Percentiles rank a stretch among this genome's conserved stretches.
These are phyloP conservation scores for Penicillium bovifimosum DNA, from an alignment of 495 filamentous ascomycete genomes.

Conservation along the genomic window DNA sequence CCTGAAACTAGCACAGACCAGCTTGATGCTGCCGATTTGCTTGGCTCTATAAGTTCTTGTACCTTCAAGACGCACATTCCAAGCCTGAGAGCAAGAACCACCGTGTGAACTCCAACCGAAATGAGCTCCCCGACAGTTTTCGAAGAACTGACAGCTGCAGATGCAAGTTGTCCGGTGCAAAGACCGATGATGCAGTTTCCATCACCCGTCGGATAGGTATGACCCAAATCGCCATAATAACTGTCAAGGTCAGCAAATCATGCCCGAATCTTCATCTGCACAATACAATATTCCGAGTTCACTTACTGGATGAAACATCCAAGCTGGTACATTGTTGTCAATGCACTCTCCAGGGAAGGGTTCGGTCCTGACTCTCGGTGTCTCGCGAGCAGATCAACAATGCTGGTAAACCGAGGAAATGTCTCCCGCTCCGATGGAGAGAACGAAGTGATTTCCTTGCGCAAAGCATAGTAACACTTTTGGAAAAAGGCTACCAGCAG, in stretches of 20 bases:
- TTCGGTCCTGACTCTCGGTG: conserved; percentile 55
- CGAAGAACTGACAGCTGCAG: conserved; percentile 63
- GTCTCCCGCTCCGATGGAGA: conserved; percentile 51
- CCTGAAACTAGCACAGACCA: conserved; percentile 42
- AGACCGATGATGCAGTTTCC: conserved; percentile 47
- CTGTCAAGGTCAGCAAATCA: conserved; percentile 21
- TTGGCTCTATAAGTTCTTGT: conserved; percentile 29
- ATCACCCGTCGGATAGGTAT: conserved; percentile 41
- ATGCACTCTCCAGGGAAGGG: conserved; percentile 58
- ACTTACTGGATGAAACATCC: conserved; percentile 72
- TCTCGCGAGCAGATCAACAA: conserved; percentile 65
- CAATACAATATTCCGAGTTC: not conserved
- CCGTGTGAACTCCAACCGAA: conserved; percentile 60
- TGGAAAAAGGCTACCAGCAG: conserved; percentile 62
- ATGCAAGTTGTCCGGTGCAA: conserved; percentile 70
- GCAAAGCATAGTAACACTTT: conserved; percentile 54
- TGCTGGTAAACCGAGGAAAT: conserved; percentile 63
- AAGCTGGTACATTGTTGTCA: conserved; percentile 66
- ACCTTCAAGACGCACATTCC: conserved; percentile 53
- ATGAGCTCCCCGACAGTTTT: conserved; percentile 64
- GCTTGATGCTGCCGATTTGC: conserved; percentile 21
- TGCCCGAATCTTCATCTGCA: not conserved
- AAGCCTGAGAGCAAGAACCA: conserved; percentile 66
- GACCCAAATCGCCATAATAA: conserved; percentile 47
- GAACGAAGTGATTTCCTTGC: conserved; percentile 57